Base-by-base conservation (phyloP, 768 basidiomycete genomes). In the Leccinellum luteum region DNA sequence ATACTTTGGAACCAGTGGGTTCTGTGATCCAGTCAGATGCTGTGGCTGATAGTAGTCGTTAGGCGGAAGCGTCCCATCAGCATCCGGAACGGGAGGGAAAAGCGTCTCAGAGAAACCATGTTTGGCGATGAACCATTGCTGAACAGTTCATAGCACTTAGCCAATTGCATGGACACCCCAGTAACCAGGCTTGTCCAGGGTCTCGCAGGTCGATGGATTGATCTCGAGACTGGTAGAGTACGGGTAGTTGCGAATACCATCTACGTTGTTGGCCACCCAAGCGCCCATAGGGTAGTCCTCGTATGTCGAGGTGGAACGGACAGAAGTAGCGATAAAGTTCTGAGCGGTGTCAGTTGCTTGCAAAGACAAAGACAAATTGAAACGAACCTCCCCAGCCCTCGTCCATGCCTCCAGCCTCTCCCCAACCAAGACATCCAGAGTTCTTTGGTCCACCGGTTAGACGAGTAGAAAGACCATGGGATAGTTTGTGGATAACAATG, bases 361-460 rank as follows among this genome's bases (percentile, higher is more conserved):
- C 6, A 56, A 9, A 50, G 25, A 13, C 12, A 2, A 10, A 44
- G 0, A 54, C 13, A 21, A 4, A 6, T 7, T 0, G 3, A 14
- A 23, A 73, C 76, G 47, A 55, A 81, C 84, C 86, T 61, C 94
- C 94, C 94, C 94, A 97, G 15, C 94, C 94, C 75, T 97, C 94
- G 63, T 95, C 95, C 95, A 98, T 98, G 25, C 94, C 96, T 38
- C 96, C 96, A 27, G 86, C 81, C 76, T 98, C 94, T 52, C 96
- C 95, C 87, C 90, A 98, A 12, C 92, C 93, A 55, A 98, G 85
- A 71, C 95, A 97, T 3, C 90, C 91, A 30, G 92, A 94, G 76
- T 96, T 92, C 54, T 84, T 80, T 0, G 94, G 94, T 3, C 96
- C 96, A 72, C 96, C 96, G 7, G 96, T 98, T 59, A 98, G 72